Evolutionary conservation across 306 rosid species (phyloP), one percentile per base, ranked within the genome.

Genomic region (Sicyos baderoa): DNA sequence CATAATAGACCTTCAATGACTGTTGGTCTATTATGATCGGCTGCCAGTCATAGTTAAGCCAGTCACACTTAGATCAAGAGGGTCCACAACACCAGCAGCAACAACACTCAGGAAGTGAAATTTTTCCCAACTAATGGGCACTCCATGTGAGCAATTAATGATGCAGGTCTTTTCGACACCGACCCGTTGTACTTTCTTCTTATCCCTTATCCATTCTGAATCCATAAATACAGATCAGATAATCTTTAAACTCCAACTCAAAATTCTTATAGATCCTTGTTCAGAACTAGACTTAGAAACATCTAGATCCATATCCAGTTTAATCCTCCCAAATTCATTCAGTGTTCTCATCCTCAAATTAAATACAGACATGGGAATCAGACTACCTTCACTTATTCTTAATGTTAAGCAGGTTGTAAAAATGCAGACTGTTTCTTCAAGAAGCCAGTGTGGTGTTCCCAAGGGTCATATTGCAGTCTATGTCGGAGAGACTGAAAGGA

Each of bases 381-480:
- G 74, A 3, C 13, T 71, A 4, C 74, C 29, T 25, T 64, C n/a
- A n/a, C n/a, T n/a, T n/a, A n/a, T n/a, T n/a, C n/a, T n/a, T n/a
- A n/a, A n/a, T n/a, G n/a, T n/a, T 49, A 71, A 71, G 40, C 74
- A 71, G n/a, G 10, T 71, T 42, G 21, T 71, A 40, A 40, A 7
- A 52, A 69, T 69, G 60, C 73, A 50, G 25, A 51, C 57, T 15
- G 15, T 14, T 27, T 68, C 73, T 10, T 21, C 74, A 3, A 54
- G 54, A 60, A 78, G 23, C 8, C 29, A 9, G 18, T 8, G 10
- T 51, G 72, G 81, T 50, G 77, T 88, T 14, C 86, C 86, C 7
- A 83, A 82, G 71, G 88, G 88, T 21, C 60, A 81, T 69, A 50
- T 82, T 48, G 83, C 91, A 0, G 82, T 84, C 1, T 86, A 84